Evolutionary conservation across 345 rosid species (phyloP), one percentile per base, ranked within the genome.

Genomic region (Eucalyptus sideroxylon): DNA sequence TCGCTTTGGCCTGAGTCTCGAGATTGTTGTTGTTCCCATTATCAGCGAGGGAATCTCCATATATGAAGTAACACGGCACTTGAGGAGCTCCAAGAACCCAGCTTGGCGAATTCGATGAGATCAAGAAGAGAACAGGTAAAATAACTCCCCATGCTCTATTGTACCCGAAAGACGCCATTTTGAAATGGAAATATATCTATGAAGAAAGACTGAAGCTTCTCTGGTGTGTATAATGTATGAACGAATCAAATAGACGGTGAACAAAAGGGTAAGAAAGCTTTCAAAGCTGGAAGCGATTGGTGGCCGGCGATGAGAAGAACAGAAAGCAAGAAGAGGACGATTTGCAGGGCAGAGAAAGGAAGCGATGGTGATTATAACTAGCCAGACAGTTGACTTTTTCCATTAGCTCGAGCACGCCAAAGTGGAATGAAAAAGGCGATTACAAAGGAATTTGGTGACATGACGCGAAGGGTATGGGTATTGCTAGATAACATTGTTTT

Each of bases 21-120:
- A 93, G 91, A 23, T 55, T 3, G 88, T 91, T 93, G 89, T 93
- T 93, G 53, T 93, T 91, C 55, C 92, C 91, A 37, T 47, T 87
- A 24, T 91, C 93, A 23, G 87, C 87, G 37, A 91, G 53, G 9
- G 94, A 93, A 88, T 93, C 93, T 11, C 93, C 92, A 9, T 90
- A 93, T n/a, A 93, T 89, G 91, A 91, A 92, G 67, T 87, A 89
- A 86, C 94, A 92, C 50, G 92, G 94, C 6, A 90, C 92, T 85
- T 90, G 87, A 7, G 87, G 93, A 24, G 72, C 86, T 86, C 88
- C 86, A 19, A 4, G 50, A 24, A 27, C 49, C 34, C 37, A 6
- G 30, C 26, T 67, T 65, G 11, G 85, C 45, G 4, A 37, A 37
- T 77, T 23, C 27, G 2, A 37, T 13, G 47, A 21, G 83, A 77